These are phyloP conservation scores for Thalassiosira exigua DNA, from an alignment of 352 stramenopile species.

Conservation along the genomic window DNA sequence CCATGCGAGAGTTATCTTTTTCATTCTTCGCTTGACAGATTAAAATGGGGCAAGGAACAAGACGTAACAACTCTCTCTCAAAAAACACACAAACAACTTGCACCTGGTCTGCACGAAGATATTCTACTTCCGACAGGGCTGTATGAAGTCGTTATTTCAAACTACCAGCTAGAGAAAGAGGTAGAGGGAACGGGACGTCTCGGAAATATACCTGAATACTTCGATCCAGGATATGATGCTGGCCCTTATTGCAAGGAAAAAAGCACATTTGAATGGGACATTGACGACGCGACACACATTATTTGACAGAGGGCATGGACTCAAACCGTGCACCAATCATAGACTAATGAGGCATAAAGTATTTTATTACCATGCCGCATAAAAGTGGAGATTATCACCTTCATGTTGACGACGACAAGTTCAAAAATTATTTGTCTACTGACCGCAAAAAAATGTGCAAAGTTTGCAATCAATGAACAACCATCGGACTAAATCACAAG, in stretches of 20 bases:
- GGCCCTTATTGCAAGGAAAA: slow-evolving; percentile 35
- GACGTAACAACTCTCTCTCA: slow-evolving; percentile 24
- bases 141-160: slow-evolving; percentile 35
- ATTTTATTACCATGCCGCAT: too few species aligned
- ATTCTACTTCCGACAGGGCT: slow-evolving; percentile 22
- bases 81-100: not conserved
- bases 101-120: slow-evolving; percentile 21
- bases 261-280: slow-evolving; percentile 27
- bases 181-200: slow-evolving; percentile 28
- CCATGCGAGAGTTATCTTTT: slow-evolving; percentile 45
- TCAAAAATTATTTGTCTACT: too few species aligned
- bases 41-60: slow-evolving; percentile 16
- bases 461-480: too few species aligned
- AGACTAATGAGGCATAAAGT: too few species aligned
- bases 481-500: too few species aligned
- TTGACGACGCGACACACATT: slow-evolving; percentile 43
- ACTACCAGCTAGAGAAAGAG: slow-evolving; percentile 40
- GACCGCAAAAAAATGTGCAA: too few species aligned
- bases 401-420: too few species aligned
- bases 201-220: slow-evolving; percentile 43
- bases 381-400: too few species aligned
- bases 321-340: too few species aligned
- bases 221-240: slow-evolving; percentile 4
- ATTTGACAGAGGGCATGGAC: slow-evolving; percentile 31
- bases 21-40: not conserved